Conservation (phyloP, 176 grass and related monocot genomes). For the Cymbopogon citratus region DNA sequence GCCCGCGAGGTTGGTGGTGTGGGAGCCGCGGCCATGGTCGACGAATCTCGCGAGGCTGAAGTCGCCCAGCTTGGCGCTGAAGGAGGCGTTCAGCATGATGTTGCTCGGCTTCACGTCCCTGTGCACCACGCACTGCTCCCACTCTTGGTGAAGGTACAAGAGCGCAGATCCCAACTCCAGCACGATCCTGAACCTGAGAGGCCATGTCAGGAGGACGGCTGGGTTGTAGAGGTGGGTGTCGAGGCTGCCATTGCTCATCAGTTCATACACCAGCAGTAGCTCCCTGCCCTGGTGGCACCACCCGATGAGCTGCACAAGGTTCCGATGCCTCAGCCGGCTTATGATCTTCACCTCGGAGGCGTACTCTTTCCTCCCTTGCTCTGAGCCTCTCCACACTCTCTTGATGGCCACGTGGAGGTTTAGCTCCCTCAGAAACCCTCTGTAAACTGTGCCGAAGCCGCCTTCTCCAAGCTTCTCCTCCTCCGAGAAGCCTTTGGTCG, state of each 20-base stretch:
- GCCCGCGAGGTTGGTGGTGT: background rate
- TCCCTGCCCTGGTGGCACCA: constrained; percentile 40
- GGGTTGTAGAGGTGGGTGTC: constrained; percentile 36
- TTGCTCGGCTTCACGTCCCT: constrained; percentile 26
- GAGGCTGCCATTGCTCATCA: constrained; percentile 49
- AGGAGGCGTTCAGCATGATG: constrained; percentile 24
- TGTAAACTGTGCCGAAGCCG: constrained; percentile 7
- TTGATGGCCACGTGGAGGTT: background rate
- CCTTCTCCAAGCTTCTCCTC: constrained; percentile 17
- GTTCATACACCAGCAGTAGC: constrained; percentile 25
- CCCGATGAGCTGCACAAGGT: constrained; percentile 39
- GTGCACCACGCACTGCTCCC: constrained; percentile 39
- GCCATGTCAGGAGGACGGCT: background rate
- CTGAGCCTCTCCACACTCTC: background rate
- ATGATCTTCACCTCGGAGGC: constrained; percentile 47
- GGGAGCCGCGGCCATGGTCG: background rate
- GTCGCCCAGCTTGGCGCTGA: constrained; percentile 25
- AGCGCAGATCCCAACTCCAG: constrained; percentile 11
- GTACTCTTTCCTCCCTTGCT: constrained; percentile 43
- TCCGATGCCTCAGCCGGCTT: constrained; percentile 32
- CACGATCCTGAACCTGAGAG: constrained; percentile 2
- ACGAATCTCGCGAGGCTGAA: constrained; percentile 16
- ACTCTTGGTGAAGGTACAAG: constrained; percentile 25
- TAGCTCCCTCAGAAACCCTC: constrained; percentile 1
- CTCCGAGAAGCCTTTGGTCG: background rate